These are phyloP conservation scores for Teratosphaeria nubilosa DNA, from an alignment of 2,329 filamentous ascomycete genomes.

Conservation along the genomic window DNA sequence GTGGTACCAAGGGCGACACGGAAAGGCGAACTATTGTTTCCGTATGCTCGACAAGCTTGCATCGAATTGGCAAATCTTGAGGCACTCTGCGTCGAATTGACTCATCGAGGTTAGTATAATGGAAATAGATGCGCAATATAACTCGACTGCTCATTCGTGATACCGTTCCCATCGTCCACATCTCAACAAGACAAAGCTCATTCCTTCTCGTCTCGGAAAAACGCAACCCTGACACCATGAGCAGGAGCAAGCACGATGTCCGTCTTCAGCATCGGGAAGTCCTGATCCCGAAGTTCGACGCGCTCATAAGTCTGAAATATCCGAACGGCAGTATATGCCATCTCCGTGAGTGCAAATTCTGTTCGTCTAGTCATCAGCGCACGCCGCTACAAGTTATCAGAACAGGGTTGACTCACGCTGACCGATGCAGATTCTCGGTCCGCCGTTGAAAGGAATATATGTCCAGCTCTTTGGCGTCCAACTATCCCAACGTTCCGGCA, in stretches of 20 bases:
- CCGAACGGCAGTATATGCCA: slow-evolving; percentile 39
- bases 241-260: slow-evolving; percentile 42
- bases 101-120: too few relatives aligned
- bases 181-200: background rate
- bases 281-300: slow-evolving; percentile 29
- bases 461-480: slow-evolving; percentile 43
- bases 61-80: too few relatives aligned
- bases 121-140: background rate
- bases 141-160: background rate
- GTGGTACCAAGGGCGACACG: background rate
- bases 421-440: slow-evolving; percentile 41
- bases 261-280: slow-evolving; percentile 31
- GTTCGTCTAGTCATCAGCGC: background rate
- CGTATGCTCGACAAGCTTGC: background rate
- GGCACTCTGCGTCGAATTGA: too few relatives aligned
- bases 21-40: background rate
- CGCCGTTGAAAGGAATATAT: slow-evolving; percentile 30
- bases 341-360: slow-evolving; percentile 41
- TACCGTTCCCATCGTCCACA: background rate
- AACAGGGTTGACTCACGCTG: slow-evolving; percentile 23
- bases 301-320: slow-evolving; percentile 35
- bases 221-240: slow-evolving; percentile 30
- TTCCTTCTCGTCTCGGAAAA: slow-evolving; percentile 16
- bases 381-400: background rate
- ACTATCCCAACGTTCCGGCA: slow-evolving; percentile 40